Base-by-base conservation (phyloP, 495 filamentous ascomycete genomes). In the Aspergillus heteromorphus region DNA sequence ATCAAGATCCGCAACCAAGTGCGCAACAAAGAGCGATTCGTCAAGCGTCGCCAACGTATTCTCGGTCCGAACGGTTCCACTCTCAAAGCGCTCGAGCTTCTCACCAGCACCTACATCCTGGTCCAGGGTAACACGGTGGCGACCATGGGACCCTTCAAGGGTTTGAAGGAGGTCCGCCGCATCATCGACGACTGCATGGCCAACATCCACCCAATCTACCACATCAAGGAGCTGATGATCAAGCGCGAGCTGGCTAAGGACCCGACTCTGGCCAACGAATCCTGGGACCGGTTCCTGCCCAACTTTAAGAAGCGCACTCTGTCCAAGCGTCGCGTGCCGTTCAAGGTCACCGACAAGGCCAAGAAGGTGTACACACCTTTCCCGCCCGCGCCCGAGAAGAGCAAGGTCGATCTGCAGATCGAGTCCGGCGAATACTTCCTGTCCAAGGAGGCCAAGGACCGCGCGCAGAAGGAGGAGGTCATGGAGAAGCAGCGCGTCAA, bases 141-240 rank as follows among this genome's bases (percentile, higher is more conserved):
- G 19, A 87, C 83, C 5, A 97, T 98, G 87, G 95, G 95, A 0
- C 81, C 81, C 0, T 96, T 84, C 73, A 95, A 95, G 70, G 91
- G 91, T 13, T 70, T 99, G 40, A 97, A 97, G 70, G 91, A 97
- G 65, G 84, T 96, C 10, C 86, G 95, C 47, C 78, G 90, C 16
- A 85, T 97, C 7, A 81, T 99, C 5, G 86, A 96, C 68, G 93
- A 97, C 68, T 95, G 90, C 72, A 97, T 99, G 95, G 83, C 83
- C 30, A 99, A 99, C 67, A 84, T 96, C 58, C 91, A 95, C 66
- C 87, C 88, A 1, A 91, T 91, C 61, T 95, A 95, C 71, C 83
- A 92, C 64, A 92, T 99, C 76, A 99, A 99, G 76, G 92, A 97
- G 68, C 81, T 97, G 66, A 97, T 97, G 93, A 96, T 99, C 75